Evolutionary conservation across 768 basidiomycete species (phyloP), one percentile per base, ranked within the genome.

Genomic region (Lactifluus hygrophoroides): DNA sequence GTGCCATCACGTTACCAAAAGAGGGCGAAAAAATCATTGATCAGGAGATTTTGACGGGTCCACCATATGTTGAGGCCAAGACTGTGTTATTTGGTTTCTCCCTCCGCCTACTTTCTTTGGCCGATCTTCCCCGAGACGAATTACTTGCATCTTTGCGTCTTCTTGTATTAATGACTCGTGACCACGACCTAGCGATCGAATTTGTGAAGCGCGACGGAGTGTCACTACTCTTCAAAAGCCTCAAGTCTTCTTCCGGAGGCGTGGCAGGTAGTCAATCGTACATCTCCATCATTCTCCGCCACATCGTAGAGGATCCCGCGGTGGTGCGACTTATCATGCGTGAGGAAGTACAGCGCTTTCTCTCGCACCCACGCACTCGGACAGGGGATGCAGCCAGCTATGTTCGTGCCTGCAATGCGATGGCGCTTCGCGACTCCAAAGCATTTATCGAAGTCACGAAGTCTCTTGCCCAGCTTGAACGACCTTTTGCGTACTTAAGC

Each of bases 241-340:
- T 94, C 64, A 81, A 81, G 63, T 72, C 75, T 17, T 73, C 77
- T 5, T 74, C 83, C 0, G 77, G 84, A 16, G 81, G 68, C 23
- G 66, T 69, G 10, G 70, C 76, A 28, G 85, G 87, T 19, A 86
- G 85, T 62, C 90, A 91, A 46, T 84, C 88, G 0, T 91, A 93
- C 69, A 80, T 93, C 54, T 84, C 85, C 42, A 88, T 87, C 66
- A 88, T 97, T 60, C 75, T 97, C n/a, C 86, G 96, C 7, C 96
- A 99, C 68, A 73, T 91, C 52, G 82, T 94, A 49, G 96, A 99
- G 71, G 90, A 94, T 62, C 66, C 76, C 2, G 67, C 73, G 2
- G 79, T 78, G 8, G 69, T 98, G 43, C 79, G 82, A 56, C 75
- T 74, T 10, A 77, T 90, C 64, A 94, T 99, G 83, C 81, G 81